Evolutionary conservation across 441 rosid genomes (phyloP), one percentile per base, ranked within the genome.

Genomic region (Populus hybrid): DNA sequence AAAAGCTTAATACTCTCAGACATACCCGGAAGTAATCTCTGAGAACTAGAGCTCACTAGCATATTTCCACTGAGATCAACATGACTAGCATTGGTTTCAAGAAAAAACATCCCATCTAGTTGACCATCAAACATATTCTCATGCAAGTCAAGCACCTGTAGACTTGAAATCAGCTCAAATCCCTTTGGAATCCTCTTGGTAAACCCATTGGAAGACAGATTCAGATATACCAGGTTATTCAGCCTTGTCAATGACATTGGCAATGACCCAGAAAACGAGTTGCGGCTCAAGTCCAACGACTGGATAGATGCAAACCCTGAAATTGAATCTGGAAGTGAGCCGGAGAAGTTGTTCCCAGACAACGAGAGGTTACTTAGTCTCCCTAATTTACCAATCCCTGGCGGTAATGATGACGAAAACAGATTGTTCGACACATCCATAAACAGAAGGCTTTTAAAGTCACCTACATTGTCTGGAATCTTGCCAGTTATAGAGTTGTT

Each of bases 301-400:
- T 89, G 92, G 75, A 94, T 75, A 1, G 93, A 91, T 53, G 67
- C 78, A 78, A 94, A 92, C 38, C 91, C 94, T 0, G 92, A 89
- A 70, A 92, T 67, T 18, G 94, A 84, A 63, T 91, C 91, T 0
- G 97, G 97, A 83, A 92, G 75, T 67, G 85, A 77, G 71, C 98
- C 97, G n/a, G 99, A 94, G 79, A 96, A 87, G 84, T 96, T 94
- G 87, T 96, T 92, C 76, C 98, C 96, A 66, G 96, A 89, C 77
- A 96, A 80, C 12, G 93, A 89, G 65, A 96, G 90, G 75, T 94
- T 94, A 86, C 74, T 85, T 76, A 96, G 81, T 86, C 90, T 85
- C 78, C 68, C 79, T 80, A 94, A 78, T 76, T 85, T 89, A 69
- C 97, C 96, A 82, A 96, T 85, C 32, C 91, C 94, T 0, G 61